Conservation (phyloP, 139 green algal genomes). For the Closterium sp. region DNA sequence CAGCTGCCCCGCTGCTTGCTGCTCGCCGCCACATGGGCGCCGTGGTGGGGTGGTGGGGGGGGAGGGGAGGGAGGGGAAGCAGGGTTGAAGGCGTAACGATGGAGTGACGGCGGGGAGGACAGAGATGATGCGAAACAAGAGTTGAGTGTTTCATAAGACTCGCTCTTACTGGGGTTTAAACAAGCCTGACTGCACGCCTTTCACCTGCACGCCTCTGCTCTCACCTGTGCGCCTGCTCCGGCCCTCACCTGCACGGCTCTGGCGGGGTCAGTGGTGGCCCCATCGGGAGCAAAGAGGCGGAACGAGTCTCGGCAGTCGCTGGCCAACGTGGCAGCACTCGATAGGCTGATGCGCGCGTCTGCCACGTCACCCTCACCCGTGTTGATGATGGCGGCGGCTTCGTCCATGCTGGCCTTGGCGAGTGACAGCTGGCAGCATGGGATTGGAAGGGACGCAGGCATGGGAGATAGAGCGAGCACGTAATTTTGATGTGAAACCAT, state of each 20-base stretch:
- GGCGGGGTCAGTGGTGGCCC: neutral
- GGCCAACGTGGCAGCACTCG: neutral
- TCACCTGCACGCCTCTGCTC: neutral
- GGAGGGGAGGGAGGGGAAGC: neutral
- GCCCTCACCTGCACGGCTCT: neutral
- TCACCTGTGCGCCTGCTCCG: neutral
- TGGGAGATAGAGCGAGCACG: neutral
- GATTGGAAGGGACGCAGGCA: neutral
- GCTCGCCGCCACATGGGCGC: too few relatives aligned
- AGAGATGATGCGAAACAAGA: too few relatives aligned
- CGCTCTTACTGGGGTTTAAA: too few relatives aligned
- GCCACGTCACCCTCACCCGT: neutral
- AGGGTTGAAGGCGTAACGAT: neutral
- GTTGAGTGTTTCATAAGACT: too few relatives aligned
- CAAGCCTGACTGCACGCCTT: too few relatives aligned
- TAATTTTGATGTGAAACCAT: too few relatives aligned
- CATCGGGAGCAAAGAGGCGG: neutral
- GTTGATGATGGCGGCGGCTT: neutral
- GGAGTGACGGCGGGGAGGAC: too few relatives aligned
- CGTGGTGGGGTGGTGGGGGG: too few relatives aligned
- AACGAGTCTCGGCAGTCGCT: neutral
- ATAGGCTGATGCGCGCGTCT: neutral
- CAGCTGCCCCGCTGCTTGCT: neutral
- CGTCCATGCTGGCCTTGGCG: neutral
- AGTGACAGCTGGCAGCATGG: neutral